Evolutionary conservation across 225 moss, liverwort and hornwort genomes (phyloP).

Genomic region (Bryoerythrophyllum caledonicum): DNA sequence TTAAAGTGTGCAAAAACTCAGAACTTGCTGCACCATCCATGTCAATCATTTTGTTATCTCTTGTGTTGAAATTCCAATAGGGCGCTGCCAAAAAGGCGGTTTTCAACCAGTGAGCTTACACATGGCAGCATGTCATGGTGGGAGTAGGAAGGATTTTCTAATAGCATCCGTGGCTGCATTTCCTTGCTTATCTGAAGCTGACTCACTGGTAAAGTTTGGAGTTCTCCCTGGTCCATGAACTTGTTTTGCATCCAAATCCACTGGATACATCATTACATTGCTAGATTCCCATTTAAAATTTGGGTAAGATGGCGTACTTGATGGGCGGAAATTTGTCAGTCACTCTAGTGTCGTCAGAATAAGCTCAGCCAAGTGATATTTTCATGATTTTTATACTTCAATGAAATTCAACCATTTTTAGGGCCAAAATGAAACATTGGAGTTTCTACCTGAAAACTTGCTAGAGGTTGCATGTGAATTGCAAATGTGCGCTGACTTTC

Average conservation of each 20-base stretch:
- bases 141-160: neutral
- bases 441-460: too few relatives aligned
- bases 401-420: too few relatives aligned
- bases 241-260: neutral
- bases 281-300: too few relatives aligned
- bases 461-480: too few relatives aligned
- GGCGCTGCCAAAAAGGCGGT: neutral
- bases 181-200: constrained; percentile 18
- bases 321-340: too few relatives aligned
- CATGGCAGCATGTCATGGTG: neutral
- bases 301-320: too few relatives aligned
- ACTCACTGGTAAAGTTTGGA: constrained; percentile 9
- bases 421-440: too few relatives aligned
- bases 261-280: too few relatives aligned
- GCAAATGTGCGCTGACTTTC: too few relatives aligned
- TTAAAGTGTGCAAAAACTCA: neutral
- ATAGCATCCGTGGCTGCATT: constrained; percentile 1
- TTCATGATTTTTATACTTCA: too few relatives aligned
- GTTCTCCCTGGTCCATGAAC: neutral
- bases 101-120: neutral
- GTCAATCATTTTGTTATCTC: neutral
- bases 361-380: too few relatives aligned
- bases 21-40: neutral
- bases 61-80: neutral
- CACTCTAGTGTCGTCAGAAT: too few relatives aligned